Base-by-base conservation (phyloP, 495 filamentous ascomycete genomes). In the Trichoderma erinaceum region DNA sequence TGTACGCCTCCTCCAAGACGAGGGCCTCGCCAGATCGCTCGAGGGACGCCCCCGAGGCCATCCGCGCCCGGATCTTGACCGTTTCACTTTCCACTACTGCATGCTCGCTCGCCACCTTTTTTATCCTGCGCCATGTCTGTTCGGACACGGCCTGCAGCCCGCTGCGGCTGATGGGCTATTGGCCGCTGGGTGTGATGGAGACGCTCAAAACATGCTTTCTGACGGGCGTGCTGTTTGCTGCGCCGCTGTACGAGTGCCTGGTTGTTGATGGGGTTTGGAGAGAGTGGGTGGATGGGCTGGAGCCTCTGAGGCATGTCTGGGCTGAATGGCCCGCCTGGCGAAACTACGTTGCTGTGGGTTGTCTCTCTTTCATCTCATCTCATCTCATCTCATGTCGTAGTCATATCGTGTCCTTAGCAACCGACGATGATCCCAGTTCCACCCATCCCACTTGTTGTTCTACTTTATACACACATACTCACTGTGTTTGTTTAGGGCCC, bases 21-120 rank as follows among this genome's bases (percentile, higher is more conserved):
- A 89, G 93, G 23, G 93, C 93, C 4, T 92, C 92, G 1, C 84
- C 86, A n/a, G 86, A 83, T 65, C 85, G 97, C 23, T 90, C 90
- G 66, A 88, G 95, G 68, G 94, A 98, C 85, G 87, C 90, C 25
- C 92, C 95, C 23, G 90, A 89, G 11, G 93, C 96, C 23, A 97
- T 99, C 78, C 90, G 89, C 65, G 89, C 91, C 69, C 88, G 95
- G 71, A 90, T 96, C 74, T 83, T 89, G 66, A 87, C 87, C 56
- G 95, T 97, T 72, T 87, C 84, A 4, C 67, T 88, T 63, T 89
- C 91, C 16, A 92, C 89, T 74, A 69, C 88, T 68, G 66, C 86
- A 65, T 86, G 86, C 77, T 83, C 86, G 21, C 29, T 81, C 21
- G 73, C 84, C 41, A 91, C 93, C 4, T 74, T 87, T 70, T 81